These are phyloP conservation scores for Pulveroboletus sp. DNA, from an alignment of 768 basidiomycete species.

Conservation along the genomic window DNA sequence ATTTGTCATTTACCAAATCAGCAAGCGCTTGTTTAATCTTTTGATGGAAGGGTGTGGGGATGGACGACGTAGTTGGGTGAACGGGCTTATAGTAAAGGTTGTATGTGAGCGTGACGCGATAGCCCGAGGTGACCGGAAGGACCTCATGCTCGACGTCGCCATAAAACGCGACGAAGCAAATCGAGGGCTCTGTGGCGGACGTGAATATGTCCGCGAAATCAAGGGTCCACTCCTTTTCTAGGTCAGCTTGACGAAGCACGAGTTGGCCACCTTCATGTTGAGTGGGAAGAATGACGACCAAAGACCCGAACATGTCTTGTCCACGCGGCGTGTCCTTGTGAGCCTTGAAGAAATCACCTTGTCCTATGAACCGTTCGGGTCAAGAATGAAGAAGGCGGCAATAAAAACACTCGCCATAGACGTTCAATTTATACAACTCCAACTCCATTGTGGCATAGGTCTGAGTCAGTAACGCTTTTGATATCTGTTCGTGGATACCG, in stretches of 20 bases:
- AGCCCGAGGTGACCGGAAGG: constrained; percentile 38
- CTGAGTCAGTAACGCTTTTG: constrained; percentile 20
- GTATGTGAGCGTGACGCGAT: constrained; percentile 45
- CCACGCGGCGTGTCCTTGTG: constrained; percentile 37
- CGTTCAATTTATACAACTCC: constrained; percentile 46
- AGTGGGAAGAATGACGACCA: constrained; percentile 49
- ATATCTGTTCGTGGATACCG: constrained; percentile 21
- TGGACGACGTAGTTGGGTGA: background rate
- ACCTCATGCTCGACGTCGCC: constrained; percentile 48
- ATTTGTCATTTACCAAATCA: background rate
- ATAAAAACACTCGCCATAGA: constrained; percentile 40
- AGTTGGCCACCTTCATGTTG: constrained; percentile 12
- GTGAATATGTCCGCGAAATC: constrained; percentile 1
- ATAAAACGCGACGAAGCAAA: constrained; percentile 42
- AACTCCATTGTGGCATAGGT: constrained; percentile 20
- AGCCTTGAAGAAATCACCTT: constrained; percentile 9
- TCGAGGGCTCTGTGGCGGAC: background rate
- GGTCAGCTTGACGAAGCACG: constrained; percentile 4
- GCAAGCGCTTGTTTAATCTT: background rate
- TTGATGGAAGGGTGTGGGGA: background rate
- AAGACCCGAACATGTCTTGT: constrained; percentile 48
- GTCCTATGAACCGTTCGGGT: background rate
- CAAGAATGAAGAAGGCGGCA: background rate
- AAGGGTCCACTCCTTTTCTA: constrained; percentile 4
- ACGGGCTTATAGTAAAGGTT: constrained; percentile 26